Evolutionary conservation across 2,329 filamentous ascomycete species (phyloP), one percentile per base, ranked within the genome.

Genomic region (Aureobasidium mangrovei): DNA sequence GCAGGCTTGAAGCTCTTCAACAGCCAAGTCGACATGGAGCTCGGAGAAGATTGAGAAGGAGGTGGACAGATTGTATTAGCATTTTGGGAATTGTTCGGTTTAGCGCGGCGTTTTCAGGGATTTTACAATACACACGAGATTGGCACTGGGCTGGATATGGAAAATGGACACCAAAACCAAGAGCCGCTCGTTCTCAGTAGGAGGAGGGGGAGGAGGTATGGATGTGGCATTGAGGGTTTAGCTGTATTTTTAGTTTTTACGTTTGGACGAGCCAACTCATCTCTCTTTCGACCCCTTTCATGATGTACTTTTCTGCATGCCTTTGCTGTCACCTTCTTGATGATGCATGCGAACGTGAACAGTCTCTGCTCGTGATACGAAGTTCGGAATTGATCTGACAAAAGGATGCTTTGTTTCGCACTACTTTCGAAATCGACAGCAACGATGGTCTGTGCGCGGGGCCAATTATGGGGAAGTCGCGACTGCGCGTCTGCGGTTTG

Each of bases 191-290:
- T 38, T 29, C 32, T 27, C 28, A 49, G 40, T 32, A 12, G 35
- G 24, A 40, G 46, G 36, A 26, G 26, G n/a, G n/a, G n/a, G 36
- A 36, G 10, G 32, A 7, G 32, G 10, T 7, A 35, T 40, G 38
- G 38, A 12, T 8, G 32, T 33, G 36, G 36, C 29, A 49, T 49
- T 24, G 33, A 24, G 26, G 32, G 28, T 40, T 9, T 48, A 39
- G 18, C 27, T 49, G 36, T 49, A 49, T 41, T 49, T 24, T 9
- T 49, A 39, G 36, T 27, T 29, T 49, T 49, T 35, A 49, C 39
- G 39, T 36, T 18, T 52, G 40, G 29, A 41, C 38, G 48, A 52
- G 39, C 18, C 38, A 52, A 52, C 48, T 42, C 48, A 43, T 52
- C 48, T 52, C 48, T 43, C n/a, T 43, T 43, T 42, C 38, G n/a